Conservation (phyloP, 306 rosid species). For the Ceratonia siliqua region DNA sequence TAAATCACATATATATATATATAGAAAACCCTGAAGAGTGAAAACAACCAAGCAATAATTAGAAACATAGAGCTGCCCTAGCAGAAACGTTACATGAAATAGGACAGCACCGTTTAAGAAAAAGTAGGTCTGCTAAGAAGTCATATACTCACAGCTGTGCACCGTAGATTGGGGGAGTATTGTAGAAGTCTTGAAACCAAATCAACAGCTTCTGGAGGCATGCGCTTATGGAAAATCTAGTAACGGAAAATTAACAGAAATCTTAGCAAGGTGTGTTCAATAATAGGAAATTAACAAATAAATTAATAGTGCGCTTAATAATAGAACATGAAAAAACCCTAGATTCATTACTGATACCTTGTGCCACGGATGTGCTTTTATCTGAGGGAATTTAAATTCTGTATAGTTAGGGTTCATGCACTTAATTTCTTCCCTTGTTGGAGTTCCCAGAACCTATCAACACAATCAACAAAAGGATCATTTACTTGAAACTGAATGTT, state of each 20-base stretch:
- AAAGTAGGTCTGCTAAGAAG: constrained; percentile 13
- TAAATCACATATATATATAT: neutral
- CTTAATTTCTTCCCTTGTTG: constrained; percentile 92
- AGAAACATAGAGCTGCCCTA: neutral
- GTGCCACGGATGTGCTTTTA: constrained; percentile 97
- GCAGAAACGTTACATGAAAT: neutral
- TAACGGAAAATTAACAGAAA: constrained; percentile 9
- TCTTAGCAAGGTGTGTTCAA: neutral
- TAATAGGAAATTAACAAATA: neutral
- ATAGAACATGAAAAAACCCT: neutral
- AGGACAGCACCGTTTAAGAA: neutral
- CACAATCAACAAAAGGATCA: constrained; percentile 3
- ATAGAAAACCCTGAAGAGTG: neutral
- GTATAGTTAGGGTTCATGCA: constrained; percentile 96
- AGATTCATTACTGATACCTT: too few species aligned
- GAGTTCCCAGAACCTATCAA: constrained; percentile 81
- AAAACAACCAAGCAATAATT: neutral
- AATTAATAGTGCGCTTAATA: neutral
- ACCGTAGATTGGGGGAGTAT: constrained; percentile 84
- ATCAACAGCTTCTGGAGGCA: constrained; percentile 98
- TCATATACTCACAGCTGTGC: constrained; percentile 69
- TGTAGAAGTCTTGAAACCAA: constrained; percentile 89
- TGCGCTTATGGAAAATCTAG: constrained; percentile 87
- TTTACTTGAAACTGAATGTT: neutral
- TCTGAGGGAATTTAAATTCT: constrained; percentile 91